These are phyloP conservation scores for Lipomyces yamanashiensis DNA, from an alignment of 805 yeast species.

Conservation along the genomic window DNA sequence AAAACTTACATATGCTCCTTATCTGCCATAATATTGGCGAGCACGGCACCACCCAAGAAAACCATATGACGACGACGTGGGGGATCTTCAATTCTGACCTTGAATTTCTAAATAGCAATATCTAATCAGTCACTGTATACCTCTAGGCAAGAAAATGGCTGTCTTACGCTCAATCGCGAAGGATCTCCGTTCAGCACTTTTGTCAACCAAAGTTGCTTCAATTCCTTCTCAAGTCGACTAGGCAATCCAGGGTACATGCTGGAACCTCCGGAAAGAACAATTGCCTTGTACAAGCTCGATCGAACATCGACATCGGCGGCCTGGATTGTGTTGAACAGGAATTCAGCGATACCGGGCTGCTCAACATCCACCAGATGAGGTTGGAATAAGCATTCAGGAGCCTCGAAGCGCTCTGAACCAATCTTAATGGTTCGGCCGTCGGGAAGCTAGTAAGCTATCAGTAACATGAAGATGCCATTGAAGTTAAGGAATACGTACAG, in stretches of 20 bases:
- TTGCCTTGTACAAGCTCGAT: constrained; percentile 83
- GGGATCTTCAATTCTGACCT: constrained; percentile 96
- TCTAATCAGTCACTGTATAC: neutral
- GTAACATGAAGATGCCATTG: neutral
- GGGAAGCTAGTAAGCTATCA: constrained; percentile 67
- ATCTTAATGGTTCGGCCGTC: constrained; percentile 94
- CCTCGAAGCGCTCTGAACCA: constrained; percentile 95
- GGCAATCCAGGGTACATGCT: constrained; percentile 99
- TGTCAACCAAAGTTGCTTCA: constrained; percentile 94
- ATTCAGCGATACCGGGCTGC: constrained; percentile 96
- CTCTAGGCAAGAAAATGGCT: constrained; percentile 43
- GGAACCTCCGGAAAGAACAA: constrained; percentile 96
- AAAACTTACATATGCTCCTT: constrained; percentile 78
- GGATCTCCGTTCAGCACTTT: constrained; percentile 87
- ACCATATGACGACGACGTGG: constrained; percentile 99
- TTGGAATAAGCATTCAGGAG: constrained; percentile 96
- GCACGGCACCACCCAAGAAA: constrained; percentile 96
- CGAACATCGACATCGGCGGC: constrained; percentile 93
- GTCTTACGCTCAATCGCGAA: constrained; percentile 57
- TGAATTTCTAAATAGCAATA: constrained; percentile 60
- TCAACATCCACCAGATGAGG: constrained; percentile 94
- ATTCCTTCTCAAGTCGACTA: constrained; percentile 89
- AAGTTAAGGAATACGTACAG: constrained; percentile 16
- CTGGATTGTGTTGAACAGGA: constrained; percentile 88
- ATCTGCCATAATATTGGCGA: constrained; percentile 97